phyloP scores from a whole-genome alignment of 306 rosid species.

The Cucurbita argyrosperma region DNA sequence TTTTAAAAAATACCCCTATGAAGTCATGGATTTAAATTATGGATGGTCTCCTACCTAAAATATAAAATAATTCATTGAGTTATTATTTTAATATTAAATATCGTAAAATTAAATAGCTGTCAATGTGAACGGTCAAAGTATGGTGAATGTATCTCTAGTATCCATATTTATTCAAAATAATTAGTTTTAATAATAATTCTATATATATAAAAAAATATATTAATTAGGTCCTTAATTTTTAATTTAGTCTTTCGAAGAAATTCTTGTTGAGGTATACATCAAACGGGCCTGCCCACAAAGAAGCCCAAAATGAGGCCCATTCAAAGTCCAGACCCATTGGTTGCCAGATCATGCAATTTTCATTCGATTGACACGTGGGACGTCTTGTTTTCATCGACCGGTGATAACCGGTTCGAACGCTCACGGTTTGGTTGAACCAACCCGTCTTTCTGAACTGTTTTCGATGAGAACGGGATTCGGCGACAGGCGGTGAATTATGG shows the following conservation, averaged over 20 bases:
- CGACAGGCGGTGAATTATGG: not conserved
- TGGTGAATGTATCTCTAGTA: not conserved
- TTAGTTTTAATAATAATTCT: not conserved
- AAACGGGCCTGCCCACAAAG: not conserved
- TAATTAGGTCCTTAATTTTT: too few relatives aligned
- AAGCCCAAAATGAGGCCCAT: not conserved
- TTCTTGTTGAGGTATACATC: not conserved
- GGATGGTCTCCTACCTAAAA: slow-evolving; percentile 1
- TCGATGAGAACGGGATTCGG: not conserved
- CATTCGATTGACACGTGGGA: not conserved
- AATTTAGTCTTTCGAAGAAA: too few relatives aligned
- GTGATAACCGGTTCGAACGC: not conserved
- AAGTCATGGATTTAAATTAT: not conserved
- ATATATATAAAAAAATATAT: too few relatives aligned
- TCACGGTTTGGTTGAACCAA: not conserved
- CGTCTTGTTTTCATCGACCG: not conserved
- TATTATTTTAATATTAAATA: not conserved
- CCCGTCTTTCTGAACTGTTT: not conserved
- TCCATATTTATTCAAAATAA: not conserved
- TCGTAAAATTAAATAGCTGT: not conserved
- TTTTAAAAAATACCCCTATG: not conserved
- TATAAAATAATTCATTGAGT: not conserved
- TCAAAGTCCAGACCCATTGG: not conserved
- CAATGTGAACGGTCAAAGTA: not conserved
- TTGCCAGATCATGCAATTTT: not conserved